Evolutionary conservation across 2,329 filamentous ascomycete species (phyloP).

Genomic region (Cytospora schulzeri): DNA sequence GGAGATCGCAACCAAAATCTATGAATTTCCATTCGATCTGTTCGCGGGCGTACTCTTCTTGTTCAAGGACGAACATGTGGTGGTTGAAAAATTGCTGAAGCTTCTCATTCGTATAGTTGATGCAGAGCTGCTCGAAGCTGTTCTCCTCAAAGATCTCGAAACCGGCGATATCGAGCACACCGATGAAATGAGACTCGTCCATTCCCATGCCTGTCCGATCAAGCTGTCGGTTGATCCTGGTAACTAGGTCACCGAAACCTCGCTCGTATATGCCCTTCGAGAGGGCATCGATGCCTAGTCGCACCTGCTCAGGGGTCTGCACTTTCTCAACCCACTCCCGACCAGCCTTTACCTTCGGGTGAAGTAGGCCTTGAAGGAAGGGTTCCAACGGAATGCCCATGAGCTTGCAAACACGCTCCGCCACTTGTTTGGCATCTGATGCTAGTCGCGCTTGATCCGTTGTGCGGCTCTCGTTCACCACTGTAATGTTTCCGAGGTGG

Average conservation of each 20-base stretch:
- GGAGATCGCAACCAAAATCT: conserved; percentile 94
- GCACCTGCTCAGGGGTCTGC: conserved; percentile 94
- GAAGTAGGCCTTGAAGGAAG: conserved; percentile 85
- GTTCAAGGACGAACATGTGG: conserved; percentile 99
- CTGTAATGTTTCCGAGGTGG: conserved; percentile 88
- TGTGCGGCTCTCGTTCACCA: conserved; percentile 86
- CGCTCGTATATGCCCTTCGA: conserved; percentile 98
- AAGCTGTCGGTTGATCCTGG: conserved; percentile 86
- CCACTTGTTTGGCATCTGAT: conserved; percentile 72
- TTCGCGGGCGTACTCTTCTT: conserved; percentile 95
- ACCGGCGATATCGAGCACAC: conserved; percentile 96
- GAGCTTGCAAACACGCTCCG: conserved; percentile 77
- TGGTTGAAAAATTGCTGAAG: conserved; percentile 99
- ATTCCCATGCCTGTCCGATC: conserved; percentile 80
- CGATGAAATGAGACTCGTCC: conserved; percentile 94
- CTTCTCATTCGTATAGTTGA: conserved; percentile 99
- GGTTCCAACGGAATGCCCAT: conserved; percentile 82
- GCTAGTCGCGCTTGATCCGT: conserved; percentile 87
- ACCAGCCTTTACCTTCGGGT: conserved; percentile 92
- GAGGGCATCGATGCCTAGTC: conserved; percentile 84
- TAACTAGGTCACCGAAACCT: conserved; percentile 89
- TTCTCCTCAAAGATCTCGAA: conserved; percentile 99
- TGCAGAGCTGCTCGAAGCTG: conserved; percentile 98
- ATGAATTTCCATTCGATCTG: conserved; percentile 99
- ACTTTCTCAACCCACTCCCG: conserved; percentile 99